These are phyloP conservation scores for Lipomyces yarrowii DNA, from an alignment of 1,139 yeast species.

Conservation along the genomic window DNA sequence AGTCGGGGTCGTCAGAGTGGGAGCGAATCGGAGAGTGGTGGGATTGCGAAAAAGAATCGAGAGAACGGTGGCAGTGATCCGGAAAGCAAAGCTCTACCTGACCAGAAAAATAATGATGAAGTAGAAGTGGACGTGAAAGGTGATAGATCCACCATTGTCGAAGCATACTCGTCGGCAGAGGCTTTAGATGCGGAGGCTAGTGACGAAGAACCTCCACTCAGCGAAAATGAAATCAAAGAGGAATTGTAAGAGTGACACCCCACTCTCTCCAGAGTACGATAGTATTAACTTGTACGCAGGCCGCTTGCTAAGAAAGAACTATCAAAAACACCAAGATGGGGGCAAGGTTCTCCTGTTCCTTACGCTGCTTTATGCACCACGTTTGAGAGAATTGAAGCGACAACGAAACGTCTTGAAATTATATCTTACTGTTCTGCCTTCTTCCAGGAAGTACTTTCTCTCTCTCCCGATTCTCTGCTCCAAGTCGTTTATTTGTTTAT, in stretches of 20 bases:
- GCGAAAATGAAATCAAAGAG: slow-evolving; percentile 14
- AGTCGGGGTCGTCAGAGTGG: not conserved
- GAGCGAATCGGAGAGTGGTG: not conserved
- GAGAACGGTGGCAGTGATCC: not conserved
- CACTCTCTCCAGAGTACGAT: not conserved
- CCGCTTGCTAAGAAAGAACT: slow-evolving; percentile 7
- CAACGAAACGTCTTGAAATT: slow-evolving; percentile 80
- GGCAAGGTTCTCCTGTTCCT: slow-evolving; percentile 45
- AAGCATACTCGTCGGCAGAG: slow-evolving; percentile 6
- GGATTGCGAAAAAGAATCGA: not conserved
- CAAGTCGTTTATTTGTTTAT: slow-evolving; percentile 80
- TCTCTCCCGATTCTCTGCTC: slow-evolving; percentile 62
- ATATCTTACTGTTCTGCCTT: slow-evolving; percentile 72
- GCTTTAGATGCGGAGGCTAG: slow-evolving; percentile 4
- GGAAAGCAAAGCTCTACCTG: not conserved
- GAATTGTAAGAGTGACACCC: slow-evolving; percentile 14
- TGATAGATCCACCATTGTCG: not conserved
- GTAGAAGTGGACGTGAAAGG: not conserved
- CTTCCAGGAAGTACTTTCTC: slow-evolving; percentile 61
- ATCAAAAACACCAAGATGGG: slow-evolving; percentile 13
- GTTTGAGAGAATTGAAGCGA: slow-evolving; percentile 75
- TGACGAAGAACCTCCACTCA: slow-evolving; percentile 8
- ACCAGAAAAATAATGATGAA: not conserved
- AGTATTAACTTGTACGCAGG: not conserved
- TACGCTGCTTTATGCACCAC: slow-evolving; percentile 67